A percentile compares a stretch with the other conserved stretches of the same genome.
phyloP scores from a whole-genome alignment of 805 yeast species.

The Candida multigemmis region DNA sequence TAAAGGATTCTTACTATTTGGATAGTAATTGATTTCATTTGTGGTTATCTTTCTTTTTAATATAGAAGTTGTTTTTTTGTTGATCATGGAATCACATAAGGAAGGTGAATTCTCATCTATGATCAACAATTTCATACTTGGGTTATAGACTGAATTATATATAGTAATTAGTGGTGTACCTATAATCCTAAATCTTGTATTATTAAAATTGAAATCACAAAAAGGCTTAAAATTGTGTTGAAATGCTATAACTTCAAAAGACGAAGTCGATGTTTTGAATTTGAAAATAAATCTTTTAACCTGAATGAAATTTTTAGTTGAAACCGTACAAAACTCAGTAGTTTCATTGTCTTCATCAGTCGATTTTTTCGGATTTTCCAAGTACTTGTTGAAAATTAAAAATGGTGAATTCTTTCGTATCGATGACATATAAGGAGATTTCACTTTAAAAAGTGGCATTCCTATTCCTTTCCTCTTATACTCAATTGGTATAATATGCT shows the following conservation, averaged over 20 bases:
- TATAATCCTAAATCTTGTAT: constrained; percentile 26
- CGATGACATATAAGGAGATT: constrained; percentile 25
- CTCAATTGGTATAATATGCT: constrained; percentile 22
- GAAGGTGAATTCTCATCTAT: constrained; percentile 26
- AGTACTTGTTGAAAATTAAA: constrained; percentile 19
- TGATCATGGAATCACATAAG: constrained; percentile 23
- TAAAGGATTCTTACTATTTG: constrained; percentile 15
- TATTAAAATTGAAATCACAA: constrained; percentile 27
- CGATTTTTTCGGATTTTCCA: constrained; percentile 20
- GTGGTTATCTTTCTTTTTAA: constrained; percentile 4
- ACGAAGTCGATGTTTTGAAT: constrained; percentile 10
- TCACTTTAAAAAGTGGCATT: constrained; percentile 25
- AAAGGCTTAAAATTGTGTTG: constrained; percentile 27
- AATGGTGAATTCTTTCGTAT: constrained; percentile 26
- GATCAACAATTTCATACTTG: constrained; percentile 21
- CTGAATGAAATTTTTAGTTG: constrained; percentile 15
- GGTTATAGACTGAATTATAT: constrained; percentile 19
- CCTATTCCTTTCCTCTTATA: constrained; percentile 24
- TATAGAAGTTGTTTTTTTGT: constrained; percentile 13
- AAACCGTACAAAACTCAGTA: constrained; percentile 22
- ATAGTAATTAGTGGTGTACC: constrained; percentile 26
- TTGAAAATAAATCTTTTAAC: constrained; percentile 19
- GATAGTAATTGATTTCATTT: constrained; percentile 7
- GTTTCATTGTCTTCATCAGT: constrained; percentile 18
- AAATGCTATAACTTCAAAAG: constrained; percentile 20